Base-by-base conservation (phyloP, 2,329 filamentous ascomycete species). In the Sarocladium oryzae region DNA sequence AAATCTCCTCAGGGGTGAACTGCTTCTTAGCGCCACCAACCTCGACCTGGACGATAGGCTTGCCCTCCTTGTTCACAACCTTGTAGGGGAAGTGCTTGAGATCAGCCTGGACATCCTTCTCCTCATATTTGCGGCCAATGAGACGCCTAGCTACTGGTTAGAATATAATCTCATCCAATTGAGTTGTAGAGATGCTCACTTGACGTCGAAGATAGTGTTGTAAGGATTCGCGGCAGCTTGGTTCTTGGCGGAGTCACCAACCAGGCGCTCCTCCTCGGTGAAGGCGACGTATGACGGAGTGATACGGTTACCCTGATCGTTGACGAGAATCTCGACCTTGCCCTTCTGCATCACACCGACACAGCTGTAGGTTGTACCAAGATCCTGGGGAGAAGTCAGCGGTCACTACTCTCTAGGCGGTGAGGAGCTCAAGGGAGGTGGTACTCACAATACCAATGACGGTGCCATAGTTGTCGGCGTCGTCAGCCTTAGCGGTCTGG, bases 1-100 rank as follows among this genome's bases (percentile, higher is more conserved):
- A 88, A 62, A 90, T 74, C 69, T 90, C 86, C 72, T 90, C 87
- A 55, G 87, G 86, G 55, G 86, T 89, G 76, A 90, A 89, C 57
- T 75, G 79, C 76, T 86, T 89, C 61, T 81, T 70, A 56, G 75
- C 61, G 52, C 82, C 80, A 66, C 74, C 67, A 59, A 88, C 83
- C 53, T 86, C 71, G 62, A 92, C 87, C 68, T 86, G 79, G 66
- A 99, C 84, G 59, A 84, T 75, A 57, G 93, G 93, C 78, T 96
- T 96, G 69, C 85, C 90, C 72, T 87, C 83, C 79, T 93, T 91
- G 79, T 87, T 81, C 66, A 89, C 68, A 55, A 99, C 88, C 76
- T 89, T 89, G 86, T 92, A 99, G 65, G 93, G 92, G 82, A 96
- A 96, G 79, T 96, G 88, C 88, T 99, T 97, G 68, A 93, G 81